A percentile compares a stretch with the other conserved stretches of the same genome.
Conservation (phyloP, 1,284 basidiomycete species). For the Afroboletus lepidellus region DNA sequence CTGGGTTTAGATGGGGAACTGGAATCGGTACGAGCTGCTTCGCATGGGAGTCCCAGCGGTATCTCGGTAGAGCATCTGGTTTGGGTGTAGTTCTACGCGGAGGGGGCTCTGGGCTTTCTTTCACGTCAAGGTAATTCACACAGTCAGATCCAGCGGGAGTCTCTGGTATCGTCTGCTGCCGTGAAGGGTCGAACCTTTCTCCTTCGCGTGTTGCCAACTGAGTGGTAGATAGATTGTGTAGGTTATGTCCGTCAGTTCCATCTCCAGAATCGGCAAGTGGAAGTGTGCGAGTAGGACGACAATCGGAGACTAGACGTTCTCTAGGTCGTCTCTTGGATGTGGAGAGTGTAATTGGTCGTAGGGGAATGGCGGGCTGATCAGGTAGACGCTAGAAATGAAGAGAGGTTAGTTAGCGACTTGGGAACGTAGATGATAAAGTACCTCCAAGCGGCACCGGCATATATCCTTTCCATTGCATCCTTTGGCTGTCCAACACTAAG, state of each 20-base stretch:
- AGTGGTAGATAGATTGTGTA: no score
- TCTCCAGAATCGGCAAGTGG: no score
- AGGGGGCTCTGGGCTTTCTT: neutral
- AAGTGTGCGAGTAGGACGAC: neutral
- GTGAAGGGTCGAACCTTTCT: no score
- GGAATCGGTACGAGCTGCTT: slow-evolving; percentile 2
- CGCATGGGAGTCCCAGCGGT: slow-evolving; percentile 11
- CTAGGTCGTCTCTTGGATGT: neutral
- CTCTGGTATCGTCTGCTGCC: neutral
- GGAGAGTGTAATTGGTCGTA: neutral
- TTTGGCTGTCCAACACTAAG: slow-evolving; percentile 22
- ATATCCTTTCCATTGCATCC: slow-evolving; percentile 16
- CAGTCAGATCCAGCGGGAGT: neutral
- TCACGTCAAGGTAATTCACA: neutral
- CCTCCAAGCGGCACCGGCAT: slow-evolving; percentile 31
- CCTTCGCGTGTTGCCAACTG: no score
- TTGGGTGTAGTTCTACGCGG: neutral
- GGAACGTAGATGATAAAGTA: neutral
- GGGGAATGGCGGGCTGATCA: slow-evolving; percentile 23
- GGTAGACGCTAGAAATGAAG: slow-evolving; percentile 24
- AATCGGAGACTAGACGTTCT: neutral
- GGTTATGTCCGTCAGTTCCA: no score
- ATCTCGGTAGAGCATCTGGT: slow-evolving; percentile 1
- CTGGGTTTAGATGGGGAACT: neutral
- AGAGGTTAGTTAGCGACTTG: neutral